Conservation (phyloP, 208 protist genomes). For the Trypanosoma lewisi region DNA sequence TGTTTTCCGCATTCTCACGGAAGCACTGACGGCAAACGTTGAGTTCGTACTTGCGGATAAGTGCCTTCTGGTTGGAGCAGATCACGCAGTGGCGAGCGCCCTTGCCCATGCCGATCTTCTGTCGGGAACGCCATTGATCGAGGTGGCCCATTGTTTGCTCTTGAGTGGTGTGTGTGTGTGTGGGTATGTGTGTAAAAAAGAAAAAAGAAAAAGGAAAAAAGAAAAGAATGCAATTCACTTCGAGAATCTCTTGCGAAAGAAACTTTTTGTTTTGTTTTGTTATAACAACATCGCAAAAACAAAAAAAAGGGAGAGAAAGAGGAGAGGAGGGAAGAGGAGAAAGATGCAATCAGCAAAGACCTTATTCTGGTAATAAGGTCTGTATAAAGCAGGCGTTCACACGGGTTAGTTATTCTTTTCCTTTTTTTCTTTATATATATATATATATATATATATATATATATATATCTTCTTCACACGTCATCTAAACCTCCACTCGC, state of each 20-base stretch:
- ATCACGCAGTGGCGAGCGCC: slow-evolving; percentile 88
- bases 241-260: no score
- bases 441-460: not conserved
- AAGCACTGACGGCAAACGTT: slow-evolving; percentile 95
- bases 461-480: slow-evolving; percentile 2
- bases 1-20: slow-evolving; percentile 90
- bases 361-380: no score
- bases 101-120: slow-evolving; percentile 92
- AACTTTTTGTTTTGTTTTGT: no score
- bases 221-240: no score
- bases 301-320: not conserved
- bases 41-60: slow-evolving; percentile 95
- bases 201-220: slow-evolving; percentile 12
- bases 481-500: slow-evolving; percentile 50
- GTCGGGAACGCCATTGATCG: slow-evolving; percentile 91
- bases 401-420: no score
- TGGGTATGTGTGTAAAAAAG: slow-evolving; percentile 1
- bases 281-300: no score
- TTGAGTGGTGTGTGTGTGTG: not conserved
- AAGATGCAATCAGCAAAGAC: no score
- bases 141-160: slow-evolving; percentile 77
- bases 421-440: not conserved
- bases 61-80: slow-evolving; percentile 91
- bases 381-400: no score
- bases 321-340: no score